Conservation (phyloP, 352 stramenopile genomes). For the Phytophthora pini region DNA sequence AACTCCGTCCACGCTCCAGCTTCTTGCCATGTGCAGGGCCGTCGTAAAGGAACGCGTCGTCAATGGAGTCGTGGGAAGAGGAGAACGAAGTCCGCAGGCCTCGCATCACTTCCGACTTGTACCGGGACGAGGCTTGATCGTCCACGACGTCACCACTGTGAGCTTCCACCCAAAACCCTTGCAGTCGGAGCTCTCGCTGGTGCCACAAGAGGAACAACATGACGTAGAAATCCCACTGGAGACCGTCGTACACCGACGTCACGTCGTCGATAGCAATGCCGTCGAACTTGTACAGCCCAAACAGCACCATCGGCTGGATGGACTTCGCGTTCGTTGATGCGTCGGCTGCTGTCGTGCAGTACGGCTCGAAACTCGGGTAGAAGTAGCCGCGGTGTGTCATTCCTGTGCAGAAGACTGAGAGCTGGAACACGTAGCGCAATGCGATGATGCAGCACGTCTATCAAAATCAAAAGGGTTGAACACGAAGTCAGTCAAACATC, state of each 20-base stretch:
- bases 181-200: conserved; percentile 75
- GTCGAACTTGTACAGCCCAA: conserved; percentile 90
- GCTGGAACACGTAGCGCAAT: conserved; percentile 82
- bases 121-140: conserved; percentile 42
- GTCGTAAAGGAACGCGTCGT: conserved; percentile 65
- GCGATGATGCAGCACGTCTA: conserved; percentile 60
- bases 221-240: conserved; percentile 90
- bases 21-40: conserved; percentile 24
- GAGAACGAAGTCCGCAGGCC: conserved; percentile 51
- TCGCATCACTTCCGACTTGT: conserved; percentile 53
- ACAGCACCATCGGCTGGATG: conserved; percentile 81
- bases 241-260: conserved; percentile 63
- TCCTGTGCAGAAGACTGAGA: conserved; percentile 84
- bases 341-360: conserved; percentile 50
- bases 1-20: conserved; percentile 22
- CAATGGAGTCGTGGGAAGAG: conserved; percentile 79
- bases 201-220: conserved; percentile 84
- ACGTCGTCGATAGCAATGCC: conserved; percentile 60
- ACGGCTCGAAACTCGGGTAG: conserved; percentile 84
- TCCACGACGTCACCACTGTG: conserved; percentile 21
- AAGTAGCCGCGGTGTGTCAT: conserved; percentile 63
- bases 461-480: conserved; percentile 9
- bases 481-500: background rate
- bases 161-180: conserved; percentile 75
- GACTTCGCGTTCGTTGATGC: conserved; percentile 57